Percentiles rank a stretch among this genome's conserved stretches.
These are phyloP conservation scores for Colletotrichum tamarilloi DNA, from an alignment of 2,329 filamentous ascomycete species.

Conservation along the genomic window DNA sequence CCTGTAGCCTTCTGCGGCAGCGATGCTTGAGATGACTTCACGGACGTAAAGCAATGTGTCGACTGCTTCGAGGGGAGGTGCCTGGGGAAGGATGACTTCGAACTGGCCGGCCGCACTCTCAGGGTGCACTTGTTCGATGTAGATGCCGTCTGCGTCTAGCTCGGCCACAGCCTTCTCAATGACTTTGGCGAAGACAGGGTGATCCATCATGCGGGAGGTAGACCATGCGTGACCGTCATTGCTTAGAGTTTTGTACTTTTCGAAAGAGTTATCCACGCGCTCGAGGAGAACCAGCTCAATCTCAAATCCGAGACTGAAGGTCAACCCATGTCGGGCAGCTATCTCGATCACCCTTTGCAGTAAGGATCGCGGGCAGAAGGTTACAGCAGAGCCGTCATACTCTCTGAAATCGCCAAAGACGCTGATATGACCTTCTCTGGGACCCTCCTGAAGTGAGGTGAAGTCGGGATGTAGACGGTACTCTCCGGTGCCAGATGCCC, in stretches of 20 bases:
- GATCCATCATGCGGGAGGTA: constrained; percentile 71
- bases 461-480: constrained; percentile 76
- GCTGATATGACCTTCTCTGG: constrained; percentile 70
- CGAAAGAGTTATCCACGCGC: constrained; percentile 46
- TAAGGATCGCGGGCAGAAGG: constrained; percentile 73
- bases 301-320: constrained; percentile 81
- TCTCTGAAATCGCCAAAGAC: constrained; percentile 75
- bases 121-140: constrained; percentile 78
- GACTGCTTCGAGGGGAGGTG: constrained; percentile 73
- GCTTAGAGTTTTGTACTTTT: constrained; percentile 56
- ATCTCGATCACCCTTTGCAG: constrained; percentile 65
- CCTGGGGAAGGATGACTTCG: constrained; percentile 77
- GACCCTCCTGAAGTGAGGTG: constrained; percentile 68
- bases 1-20: constrained; percentile 69
- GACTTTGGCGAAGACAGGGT: constrained; percentile 65
- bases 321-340: constrained; percentile 63
- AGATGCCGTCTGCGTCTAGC: constrained; percentile 71
- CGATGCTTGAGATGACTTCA: constrained; percentile 74
- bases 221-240: constrained; percentile 78
- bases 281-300: constrained; percentile 81
- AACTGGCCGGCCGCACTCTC: constrained; percentile 81
- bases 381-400: constrained; percentile 59
- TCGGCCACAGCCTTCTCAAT: constrained; percentile 73
- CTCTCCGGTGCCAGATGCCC: constrained; percentile 69
- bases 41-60: constrained; percentile 78